Base-by-base conservation (phyloP, 352 stramenopile genomes). In the Phytophthora pini region DNA sequence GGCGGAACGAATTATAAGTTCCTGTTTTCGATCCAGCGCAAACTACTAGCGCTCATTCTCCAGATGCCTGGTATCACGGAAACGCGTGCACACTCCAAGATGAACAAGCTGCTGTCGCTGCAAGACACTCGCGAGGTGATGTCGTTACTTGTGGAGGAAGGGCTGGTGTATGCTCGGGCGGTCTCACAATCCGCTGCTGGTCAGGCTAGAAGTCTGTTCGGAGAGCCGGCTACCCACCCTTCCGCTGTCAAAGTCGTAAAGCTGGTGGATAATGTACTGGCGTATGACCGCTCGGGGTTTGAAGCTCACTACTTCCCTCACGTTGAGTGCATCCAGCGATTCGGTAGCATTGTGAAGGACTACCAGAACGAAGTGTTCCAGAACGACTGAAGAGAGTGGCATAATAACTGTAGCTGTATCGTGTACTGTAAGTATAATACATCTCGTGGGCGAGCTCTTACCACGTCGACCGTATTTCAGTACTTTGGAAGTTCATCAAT, bases 41-140 rank as follows among this genome's bases (percentile, higher is more conserved):
- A 90, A 55, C 46, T 94, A 41, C 59, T 94, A 20, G 51, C 77
- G 24, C 70, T 80, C 20, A 70, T 94, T 32, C 38, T 93, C 39
- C 49, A 84, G 50, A 61, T 61, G 2, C 86, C 86, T 1, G 86
- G 86, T 29, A 82, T 92, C 38, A 82, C 75, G 4, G 86, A 92
- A 56, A 76, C 80, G n/a, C 72, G 44, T 12, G 72, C 88, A 24
- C 73, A 79, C 38, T 41, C 61, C 4, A 85, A 79, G 48, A 81
- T 93, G 65, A 83, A 83, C 49, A 73, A 77, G 27, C 46, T 94
- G 27, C 48, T 94, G 45, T 81, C 84, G 22, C 61, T 93, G 15
- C 86, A 94, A 45, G 86, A 94, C 56, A 92, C 76, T 12, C 72
- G 86, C 5, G 86, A 94, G 44, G 86, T 77, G 1, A 77, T 94